Evolutionary conservation across 331 rosid genomes (phyloP).

Genomic region (Erythrophleum ivorense): DNA sequence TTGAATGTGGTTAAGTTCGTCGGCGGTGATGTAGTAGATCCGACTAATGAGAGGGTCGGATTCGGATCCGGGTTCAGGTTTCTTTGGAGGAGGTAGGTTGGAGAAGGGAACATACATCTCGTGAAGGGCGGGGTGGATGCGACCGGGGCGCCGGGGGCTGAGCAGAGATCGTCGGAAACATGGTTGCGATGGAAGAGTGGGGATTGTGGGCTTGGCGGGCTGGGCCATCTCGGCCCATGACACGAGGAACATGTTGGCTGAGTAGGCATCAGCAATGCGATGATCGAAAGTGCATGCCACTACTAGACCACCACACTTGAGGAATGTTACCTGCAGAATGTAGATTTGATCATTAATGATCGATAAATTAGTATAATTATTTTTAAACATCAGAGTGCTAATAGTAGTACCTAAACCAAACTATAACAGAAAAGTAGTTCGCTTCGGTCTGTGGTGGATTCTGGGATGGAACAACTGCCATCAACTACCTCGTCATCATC

Average conservation of each 20-base stretch:
- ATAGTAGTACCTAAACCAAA: too few species aligned
- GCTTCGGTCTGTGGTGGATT: too few species aligned
- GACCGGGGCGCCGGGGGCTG: slow-evolving; percentile 59
- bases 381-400: not conserved
- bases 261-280: slow-evolving; percentile 70
- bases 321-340: slow-evolving; percentile 52
- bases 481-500: too few species aligned
- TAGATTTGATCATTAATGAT: not conserved
- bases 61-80: not conserved
- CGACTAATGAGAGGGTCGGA: slow-evolving; percentile 54
- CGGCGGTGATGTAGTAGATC: slow-evolving; percentile 49
- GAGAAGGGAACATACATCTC: slow-evolving; percentile 59
- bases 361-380: not conserved
- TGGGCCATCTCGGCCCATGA: slow-evolving; percentile 72
- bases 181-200: slow-evolving; percentile 28
- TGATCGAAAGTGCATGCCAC: slow-evolving; percentile 78
- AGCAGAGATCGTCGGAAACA: slow-evolving; percentile 58
- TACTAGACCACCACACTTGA: slow-evolving; percentile 71
- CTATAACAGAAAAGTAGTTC: too few species aligned
- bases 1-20: slow-evolving; percentile 54
- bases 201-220: slow-evolving; percentile 25
- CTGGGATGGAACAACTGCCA: too few species aligned
- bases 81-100: slow-evolving; percentile 43
- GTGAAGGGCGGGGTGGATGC: slow-evolving; percentile 51
- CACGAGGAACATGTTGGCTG: slow-evolving; percentile 68